These are phyloP conservation scores for Hyaloscypha bicolor DNA, from an alignment of 495 filamentous ascomycete genomes.

Conservation along the genomic window DNA sequence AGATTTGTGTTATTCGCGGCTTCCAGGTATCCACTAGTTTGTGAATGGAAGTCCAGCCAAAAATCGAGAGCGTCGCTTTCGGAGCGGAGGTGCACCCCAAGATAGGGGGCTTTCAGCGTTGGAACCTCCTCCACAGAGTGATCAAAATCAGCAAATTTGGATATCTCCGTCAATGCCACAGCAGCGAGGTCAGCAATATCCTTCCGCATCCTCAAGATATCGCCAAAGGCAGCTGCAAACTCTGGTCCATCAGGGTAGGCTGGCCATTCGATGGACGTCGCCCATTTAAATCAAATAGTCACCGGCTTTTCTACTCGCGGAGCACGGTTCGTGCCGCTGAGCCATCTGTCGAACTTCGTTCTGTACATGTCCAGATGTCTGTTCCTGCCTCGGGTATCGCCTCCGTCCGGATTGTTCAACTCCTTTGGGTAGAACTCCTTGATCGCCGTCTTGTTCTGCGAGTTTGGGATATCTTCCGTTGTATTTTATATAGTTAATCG, in stretches of 20 bases:
- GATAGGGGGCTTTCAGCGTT: constrained; percentile 22
- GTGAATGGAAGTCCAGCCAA: constrained; percentile 29
- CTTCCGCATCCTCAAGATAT: constrained; percentile 35
- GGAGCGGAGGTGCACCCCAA: constrained; percentile 32
- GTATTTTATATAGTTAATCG: constrained; percentile 42
- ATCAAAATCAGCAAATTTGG: constrained; percentile 21
- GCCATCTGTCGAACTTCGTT: constrained; percentile 27
- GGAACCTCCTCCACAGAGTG: constrained; percentile 10
- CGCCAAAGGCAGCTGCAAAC: constrained; percentile 32
- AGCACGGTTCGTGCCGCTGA: constrained; percentile 1
- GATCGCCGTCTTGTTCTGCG: constrained; percentile 30
- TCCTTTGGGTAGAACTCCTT: constrained; percentile 44
- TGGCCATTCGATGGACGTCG: constrained; percentile 34
- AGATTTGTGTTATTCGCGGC: constrained; percentile 6
- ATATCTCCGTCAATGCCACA: constrained; percentile 16
- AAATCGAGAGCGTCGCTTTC: constrained; percentile 28
- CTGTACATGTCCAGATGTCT: constrained; percentile 47
- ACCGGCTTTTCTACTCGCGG: constrained; percentile 16
- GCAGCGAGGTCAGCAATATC: constrained; percentile 26
- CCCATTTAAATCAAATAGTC: constrained; percentile 42
- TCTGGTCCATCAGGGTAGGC: constrained; percentile 30
- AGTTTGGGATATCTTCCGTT: constrained; percentile 42
- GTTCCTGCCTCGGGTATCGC: constrained; percentile 47
- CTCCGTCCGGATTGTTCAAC: constrained; percentile 43
- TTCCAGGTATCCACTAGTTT: constrained; percentile 24